These are phyloP conservation scores for Termitomyces sp. DNA, from an alignment of 768 basidiomycete species.

Conservation along the genomic window DNA sequence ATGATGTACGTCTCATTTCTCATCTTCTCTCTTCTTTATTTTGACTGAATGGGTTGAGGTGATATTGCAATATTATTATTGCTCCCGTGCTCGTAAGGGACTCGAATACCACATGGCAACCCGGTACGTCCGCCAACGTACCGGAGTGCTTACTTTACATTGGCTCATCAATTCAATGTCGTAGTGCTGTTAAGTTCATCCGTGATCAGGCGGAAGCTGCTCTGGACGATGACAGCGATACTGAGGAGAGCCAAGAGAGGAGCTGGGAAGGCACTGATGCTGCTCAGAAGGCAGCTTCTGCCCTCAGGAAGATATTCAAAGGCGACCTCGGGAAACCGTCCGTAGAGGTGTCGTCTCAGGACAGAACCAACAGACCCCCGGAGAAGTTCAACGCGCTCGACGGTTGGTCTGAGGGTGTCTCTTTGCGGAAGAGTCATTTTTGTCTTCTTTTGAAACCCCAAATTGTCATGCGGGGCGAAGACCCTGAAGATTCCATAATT, in stretches of 20 bases:
- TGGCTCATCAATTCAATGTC: constrained; percentile 2
- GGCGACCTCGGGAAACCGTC: constrained; percentile 48
- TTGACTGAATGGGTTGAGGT: constrained; percentile 43
- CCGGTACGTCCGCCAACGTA: constrained; percentile 40
- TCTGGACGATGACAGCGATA: constrained; percentile 21
- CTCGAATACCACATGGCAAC: constrained; percentile 89
- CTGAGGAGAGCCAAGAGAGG: constrained; percentile 21
- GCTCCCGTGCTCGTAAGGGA: constrained; percentile 66
- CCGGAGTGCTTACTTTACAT: constrained; percentile 3
- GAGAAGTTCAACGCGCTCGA: constrained; percentile 51
- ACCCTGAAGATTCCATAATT: constrained; percentile 48
- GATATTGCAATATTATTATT: constrained; percentile 84
- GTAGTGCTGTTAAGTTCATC: constrained; percentile 81
- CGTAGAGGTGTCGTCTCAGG: constrained; percentile 25
- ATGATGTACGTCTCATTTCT: constrained; percentile 56
- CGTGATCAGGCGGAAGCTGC: constrained; percentile 69
- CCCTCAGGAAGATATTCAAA: constrained; percentile 58
- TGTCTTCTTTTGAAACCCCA: constrained; percentile 91
- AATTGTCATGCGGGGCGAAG: constrained; percentile 68
- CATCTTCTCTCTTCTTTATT: background rate
- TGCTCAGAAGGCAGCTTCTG: constrained; percentile 63
- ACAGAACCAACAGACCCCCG: constrained; percentile 20
- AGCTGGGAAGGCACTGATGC: constrained; percentile 31
- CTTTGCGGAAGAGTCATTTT: constrained; percentile 66
- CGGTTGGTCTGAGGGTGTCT: constrained; percentile 71